Percentiles rank a stretch among this genome's conserved stretches.
phyloP scores from a whole-genome alignment of 1,139 yeast species.

The Yamadazyma spencermartinsiae region DNA sequence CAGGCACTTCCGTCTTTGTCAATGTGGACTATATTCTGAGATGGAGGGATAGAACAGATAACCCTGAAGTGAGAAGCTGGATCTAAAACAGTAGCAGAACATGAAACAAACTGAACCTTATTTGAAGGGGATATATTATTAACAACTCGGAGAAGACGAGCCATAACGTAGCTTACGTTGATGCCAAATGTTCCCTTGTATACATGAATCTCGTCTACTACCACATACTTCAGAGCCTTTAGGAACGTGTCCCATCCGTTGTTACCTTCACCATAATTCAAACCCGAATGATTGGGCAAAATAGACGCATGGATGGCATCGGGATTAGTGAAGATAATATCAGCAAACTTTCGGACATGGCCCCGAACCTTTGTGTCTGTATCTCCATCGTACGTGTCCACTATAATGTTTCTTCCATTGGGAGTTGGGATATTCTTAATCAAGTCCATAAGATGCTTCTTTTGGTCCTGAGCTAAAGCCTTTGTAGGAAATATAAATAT shows the following conservation, averaged over 20 bases:
- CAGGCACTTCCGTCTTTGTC: constrained; percentile 85
- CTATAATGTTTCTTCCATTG: constrained; percentile 37
- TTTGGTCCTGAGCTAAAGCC: constrained; percentile 96
- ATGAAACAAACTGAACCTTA: constrained; percentile 64
- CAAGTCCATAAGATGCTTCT: constrained; percentile 68
- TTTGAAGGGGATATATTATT: constrained; percentile 8
- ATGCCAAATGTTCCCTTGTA: constrained; percentile 92
- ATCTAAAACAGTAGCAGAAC: constrained; percentile 86
- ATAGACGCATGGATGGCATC: constrained; percentile 89
- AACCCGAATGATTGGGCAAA: constrained; percentile 62
- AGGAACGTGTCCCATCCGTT: constrained; percentile 70
- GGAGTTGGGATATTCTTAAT: constrained; percentile 43
- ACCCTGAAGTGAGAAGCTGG: constrained; percentile 71
- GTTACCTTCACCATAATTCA: constrained; percentile 14
- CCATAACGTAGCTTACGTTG: constrained; percentile 82
- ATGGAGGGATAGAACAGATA: constrained; percentile 62
- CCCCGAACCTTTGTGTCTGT: constrained; percentile 60
- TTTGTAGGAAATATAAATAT: constrained; percentile 93
- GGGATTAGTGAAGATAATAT: constrained; percentile 89
- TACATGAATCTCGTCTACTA: constrained; percentile 87
- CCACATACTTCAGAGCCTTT: constrained; percentile 63
- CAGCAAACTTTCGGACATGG: constrained; percentile 58
- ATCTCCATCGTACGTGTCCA: constrained; percentile 93
- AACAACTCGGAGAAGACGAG: constrained; percentile 50
- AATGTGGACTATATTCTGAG: constrained; percentile 50